phyloP scores from a whole-genome alignment of 306 rosid species.

The Cucurbita argyrosperma region DNA sequence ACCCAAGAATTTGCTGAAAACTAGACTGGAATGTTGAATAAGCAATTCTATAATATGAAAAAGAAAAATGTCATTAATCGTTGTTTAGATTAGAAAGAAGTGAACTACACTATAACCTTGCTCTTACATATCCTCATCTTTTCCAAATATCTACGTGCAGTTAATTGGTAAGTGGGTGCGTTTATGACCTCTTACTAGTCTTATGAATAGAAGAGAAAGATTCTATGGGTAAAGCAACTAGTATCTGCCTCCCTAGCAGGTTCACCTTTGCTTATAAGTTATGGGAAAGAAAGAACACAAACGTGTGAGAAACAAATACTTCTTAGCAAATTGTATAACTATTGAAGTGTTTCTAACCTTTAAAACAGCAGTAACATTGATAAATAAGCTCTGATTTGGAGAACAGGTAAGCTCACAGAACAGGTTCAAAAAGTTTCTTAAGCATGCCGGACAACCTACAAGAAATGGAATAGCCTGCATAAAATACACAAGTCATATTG shows the following conservation, averaged over 20 bases:
- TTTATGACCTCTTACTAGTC: neutral
- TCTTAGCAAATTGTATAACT: neutral
- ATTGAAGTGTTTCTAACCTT: conserved; percentile 32
- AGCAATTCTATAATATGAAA: neutral
- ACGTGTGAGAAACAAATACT: neutral
- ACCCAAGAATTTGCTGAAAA: neutral
- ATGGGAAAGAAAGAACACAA: neutral
- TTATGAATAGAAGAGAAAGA: neutral
- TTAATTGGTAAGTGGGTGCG: neutral
- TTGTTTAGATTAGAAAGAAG: neutral
- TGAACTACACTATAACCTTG: neutral
- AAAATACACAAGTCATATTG: conserved; percentile 4
- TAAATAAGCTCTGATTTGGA: conserved; percentile 89
- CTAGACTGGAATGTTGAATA: neutral
- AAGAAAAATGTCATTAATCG: neutral
- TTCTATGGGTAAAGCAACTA: neutral
- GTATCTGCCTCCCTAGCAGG: neutral
- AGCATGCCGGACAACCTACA: conserved; percentile 98
- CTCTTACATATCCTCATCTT: neutral
- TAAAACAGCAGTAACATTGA: conserved; percentile 68
- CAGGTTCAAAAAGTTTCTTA: conserved; percentile 86
- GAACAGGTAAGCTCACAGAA: conserved; percentile 98
- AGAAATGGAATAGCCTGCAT: conserved; percentile 95
- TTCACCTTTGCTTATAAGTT: neutral
- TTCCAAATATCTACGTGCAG: neutral